Conservation (phyloP, 164 flowering plant genomes). For the Vitis cinerea region DNA sequence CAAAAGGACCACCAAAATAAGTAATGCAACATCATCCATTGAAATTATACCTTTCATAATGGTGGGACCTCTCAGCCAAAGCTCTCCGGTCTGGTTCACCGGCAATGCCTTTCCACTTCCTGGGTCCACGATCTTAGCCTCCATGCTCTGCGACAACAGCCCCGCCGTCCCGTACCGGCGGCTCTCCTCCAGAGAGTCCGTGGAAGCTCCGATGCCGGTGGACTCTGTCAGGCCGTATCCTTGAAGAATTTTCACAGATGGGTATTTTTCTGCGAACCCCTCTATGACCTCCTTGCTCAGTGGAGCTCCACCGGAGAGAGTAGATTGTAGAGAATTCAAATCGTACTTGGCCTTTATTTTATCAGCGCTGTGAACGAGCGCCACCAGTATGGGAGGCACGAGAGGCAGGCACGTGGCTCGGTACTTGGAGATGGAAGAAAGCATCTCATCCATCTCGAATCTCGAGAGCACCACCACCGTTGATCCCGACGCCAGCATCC, state of each 20-base stretch:
- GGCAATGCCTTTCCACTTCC: conserved; percentile 52
- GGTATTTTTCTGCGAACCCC: conserved; percentile 65
- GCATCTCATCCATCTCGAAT: conserved; percentile 62
- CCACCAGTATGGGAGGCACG: conserved; percentile 68
- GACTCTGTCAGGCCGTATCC: conserved; percentile 96
- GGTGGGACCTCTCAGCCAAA: conserved; percentile 80
- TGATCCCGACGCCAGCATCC: conserved; percentile 52
- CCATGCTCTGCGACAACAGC: conserved; percentile 60
- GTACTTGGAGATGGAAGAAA: conserved; percentile 40
- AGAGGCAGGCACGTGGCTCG: conserved; percentile 51
- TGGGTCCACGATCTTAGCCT: conserved; percentile 80
- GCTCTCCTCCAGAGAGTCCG: conserved; percentile 82
- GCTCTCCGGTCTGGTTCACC: conserved; percentile 80
- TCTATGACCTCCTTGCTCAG: conserved; percentile 80
- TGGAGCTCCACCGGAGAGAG: conserved; percentile 85
- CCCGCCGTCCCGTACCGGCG: conserved; percentile 84
- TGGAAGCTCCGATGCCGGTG: conserved; percentile 81
- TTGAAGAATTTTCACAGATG: conserved; percentile 61
- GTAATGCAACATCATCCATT: not conserved
- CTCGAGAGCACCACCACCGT: conserved; percentile 57
- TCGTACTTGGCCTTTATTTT: conserved; percentile 45
- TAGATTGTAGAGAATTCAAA: conserved; percentile 42
- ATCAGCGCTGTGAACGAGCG: conserved; percentile 45
- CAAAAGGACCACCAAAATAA: too few relatives aligned
- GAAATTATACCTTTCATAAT: conserved; percentile 74